Base-by-base conservation (phyloP, 2,329 filamentous ascomycete genomes). In the Trichoderma asperellum region DNA sequence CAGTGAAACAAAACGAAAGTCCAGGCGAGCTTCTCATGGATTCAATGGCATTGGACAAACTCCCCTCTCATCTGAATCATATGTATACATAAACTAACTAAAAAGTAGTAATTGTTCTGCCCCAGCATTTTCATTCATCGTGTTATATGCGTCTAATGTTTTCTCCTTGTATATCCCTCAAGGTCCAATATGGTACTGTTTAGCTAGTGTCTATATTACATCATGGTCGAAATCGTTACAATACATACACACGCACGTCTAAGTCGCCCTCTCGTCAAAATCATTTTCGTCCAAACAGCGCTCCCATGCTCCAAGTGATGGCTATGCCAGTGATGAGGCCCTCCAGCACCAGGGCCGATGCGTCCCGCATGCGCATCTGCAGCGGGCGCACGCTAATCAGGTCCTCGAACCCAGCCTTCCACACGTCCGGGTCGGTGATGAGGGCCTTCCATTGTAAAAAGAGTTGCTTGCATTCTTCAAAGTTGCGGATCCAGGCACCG, bases 301-400 rank as follows among this genome's bases (percentile, higher is more conserved):
- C 72, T 5, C 84, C 83, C 64, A 91, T 74, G 49, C 87, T 78
- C 43, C 85, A 86, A 64, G 86, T 86, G 18, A 91, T 73, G 0
- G 85, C 83, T 12, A 89, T 91, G n/a, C 92, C 91, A 0, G 88
- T 85, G 34, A 87, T 84, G 8, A 87, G 88, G 67, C 91, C 87
- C 79, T 94, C 88, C 43, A 93, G 80, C 60, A 87, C 89, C 73
- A 92, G 81, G n/a, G 90, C 79, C 2, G 91, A 92, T 37, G 91
- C 81, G 74, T 94, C 91, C 64, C 87, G 86, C 83, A 92, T 92
- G 55, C 87, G 86, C 71, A 93, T 75, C 60, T 85, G 82, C 74
- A 93, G 82, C 71, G 80, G 81, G 73, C 88, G 84, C 68, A 93
- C 88, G 78, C 91, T 92, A 79, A 86, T 87, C 18, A 93, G 78